Conservation (phyloP, 177 flowering plant genomes). For the Vitis hybrid region DNA sequence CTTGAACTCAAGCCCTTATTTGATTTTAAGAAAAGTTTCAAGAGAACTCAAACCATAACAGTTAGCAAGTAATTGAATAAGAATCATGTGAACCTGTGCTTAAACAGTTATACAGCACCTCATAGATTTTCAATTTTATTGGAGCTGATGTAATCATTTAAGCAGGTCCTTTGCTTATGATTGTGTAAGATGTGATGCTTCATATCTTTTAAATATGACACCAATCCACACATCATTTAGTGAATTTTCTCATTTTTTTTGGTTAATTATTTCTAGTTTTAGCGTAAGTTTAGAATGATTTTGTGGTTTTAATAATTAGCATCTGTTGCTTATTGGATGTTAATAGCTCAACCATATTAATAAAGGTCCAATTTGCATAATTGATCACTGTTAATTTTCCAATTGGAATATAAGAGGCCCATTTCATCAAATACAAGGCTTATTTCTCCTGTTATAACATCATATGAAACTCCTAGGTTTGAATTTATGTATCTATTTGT, state of each 20-base stretch:
- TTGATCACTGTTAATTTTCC: no score
- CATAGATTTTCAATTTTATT: no score
- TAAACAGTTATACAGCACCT: no score
- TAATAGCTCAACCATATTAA: no score
- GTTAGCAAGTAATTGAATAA: no score
- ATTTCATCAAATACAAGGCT: neutral
- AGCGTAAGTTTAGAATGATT: neutral
- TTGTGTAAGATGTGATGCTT: neutral
- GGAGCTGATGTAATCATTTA: neutral
- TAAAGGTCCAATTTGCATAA: no score
- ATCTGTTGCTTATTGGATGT: neutral
- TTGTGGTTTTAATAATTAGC: neutral
- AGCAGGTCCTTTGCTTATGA: neutral
- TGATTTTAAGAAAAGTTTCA: no score
- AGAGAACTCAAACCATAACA: no score
- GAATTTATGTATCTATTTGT: neutral
- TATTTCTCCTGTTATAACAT: neutral
- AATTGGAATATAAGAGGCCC: neutral
- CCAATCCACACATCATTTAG: neutral
- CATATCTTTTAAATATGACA: neutral
- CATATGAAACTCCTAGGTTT: neutral
- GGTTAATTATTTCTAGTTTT: neutral
- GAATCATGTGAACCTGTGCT: no score
- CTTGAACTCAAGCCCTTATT: no score
- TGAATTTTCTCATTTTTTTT: neutral